Evolutionary conservation across 1,284 basidiomycete genomes (phyloP).

Genomic region (Meira nashicola): DNA sequence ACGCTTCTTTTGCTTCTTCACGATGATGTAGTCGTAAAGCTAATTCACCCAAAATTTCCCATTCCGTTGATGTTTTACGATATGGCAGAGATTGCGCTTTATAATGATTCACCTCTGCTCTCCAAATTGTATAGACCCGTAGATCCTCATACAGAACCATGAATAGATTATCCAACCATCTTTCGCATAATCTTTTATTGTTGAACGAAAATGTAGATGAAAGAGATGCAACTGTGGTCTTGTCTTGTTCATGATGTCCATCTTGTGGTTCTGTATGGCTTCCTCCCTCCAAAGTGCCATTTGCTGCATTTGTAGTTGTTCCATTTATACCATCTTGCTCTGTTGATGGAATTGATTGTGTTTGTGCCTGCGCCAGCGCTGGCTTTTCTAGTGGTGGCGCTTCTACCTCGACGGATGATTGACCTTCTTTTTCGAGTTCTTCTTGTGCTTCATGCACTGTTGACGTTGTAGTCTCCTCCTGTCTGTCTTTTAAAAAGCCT

Average conservation of each 20-base stretch:
- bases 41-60: slow-evolving; percentile 96
- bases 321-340: slow-evolving; percentile 33
- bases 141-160: slow-evolving; percentile 98
- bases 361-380: slow-evolving; percentile 49
- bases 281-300: background rate
- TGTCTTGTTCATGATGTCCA: slow-evolving; percentile 13
- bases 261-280: background rate
- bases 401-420: slow-evolving; percentile 21
- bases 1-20: slow-evolving; percentile 96
- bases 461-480: slow-evolving; percentile 14
- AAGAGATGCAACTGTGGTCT: slow-evolving; percentile 19
- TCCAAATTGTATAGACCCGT: slow-evolving; percentile 98
- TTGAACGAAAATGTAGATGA: slow-evolving; percentile 76
- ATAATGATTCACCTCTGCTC: slow-evolving; percentile 97
- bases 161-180: slow-evolving; percentile 97
- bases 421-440: background rate
- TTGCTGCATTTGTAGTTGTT: slow-evolving; percentile 51
- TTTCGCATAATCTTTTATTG: slow-evolving; percentile 91
- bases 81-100: slow-evolving; percentile 95
- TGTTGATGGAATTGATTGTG: slow-evolving; percentile 3
- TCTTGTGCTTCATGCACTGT: slow-evolving; percentile 4
- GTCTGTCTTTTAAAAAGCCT: slow-evolving; percentile 46
- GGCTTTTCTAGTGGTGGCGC: slow-evolving; percentile 54
- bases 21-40: slow-evolving; percentile 87
- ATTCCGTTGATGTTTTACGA: slow-evolving; percentile 90